phyloP scores from a whole-genome alignment of 306 rosid species.

The Pyrus pyrifolia region DNA sequence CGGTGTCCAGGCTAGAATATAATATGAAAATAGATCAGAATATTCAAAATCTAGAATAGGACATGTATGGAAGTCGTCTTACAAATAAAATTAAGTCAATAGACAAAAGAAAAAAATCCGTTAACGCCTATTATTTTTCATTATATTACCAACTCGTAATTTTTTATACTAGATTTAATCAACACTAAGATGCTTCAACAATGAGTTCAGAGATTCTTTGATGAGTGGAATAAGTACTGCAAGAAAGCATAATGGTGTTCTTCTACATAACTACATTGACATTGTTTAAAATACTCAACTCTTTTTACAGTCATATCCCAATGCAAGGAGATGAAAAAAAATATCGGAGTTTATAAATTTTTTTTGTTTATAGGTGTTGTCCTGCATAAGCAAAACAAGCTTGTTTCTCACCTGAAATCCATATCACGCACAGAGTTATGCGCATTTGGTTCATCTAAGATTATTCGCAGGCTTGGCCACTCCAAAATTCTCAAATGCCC shows the following conservation, averaged over 20 bases:
- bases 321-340: not conserved
- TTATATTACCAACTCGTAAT: not conserved
- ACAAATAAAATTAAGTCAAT: not conserved
- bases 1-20: slow-evolving; percentile 70
- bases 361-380: not conserved
- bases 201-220: not conserved
- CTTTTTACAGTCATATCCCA: not conserved
- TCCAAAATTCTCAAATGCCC: slow-evolving; percentile 81
- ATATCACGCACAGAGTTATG: slow-evolving; percentile 78
- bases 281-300: not conserved
- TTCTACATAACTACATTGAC: not conserved
- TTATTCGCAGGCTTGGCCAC: slow-evolving; percentile 65
- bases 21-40: slow-evolving; percentile 7
- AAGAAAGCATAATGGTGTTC: not conserved
- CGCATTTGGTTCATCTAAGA: slow-evolving; percentile 83
- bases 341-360: not conserved
- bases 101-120: not conserved
- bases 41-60: slow-evolving; percentile 13
- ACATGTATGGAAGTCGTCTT: not conserved
- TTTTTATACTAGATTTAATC: not conserved
- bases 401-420: slow-evolving; percentile 69
- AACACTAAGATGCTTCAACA: not conserved
- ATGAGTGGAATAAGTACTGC: not conserved
- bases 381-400: not conserved
- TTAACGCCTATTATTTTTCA: not conserved